A percentile compares a stretch with the other conserved stretches of the same genome.
Evolutionary conservation across 345 rosid genomes (phyloP).

Genomic region (Gossypium raimondii): DNA sequence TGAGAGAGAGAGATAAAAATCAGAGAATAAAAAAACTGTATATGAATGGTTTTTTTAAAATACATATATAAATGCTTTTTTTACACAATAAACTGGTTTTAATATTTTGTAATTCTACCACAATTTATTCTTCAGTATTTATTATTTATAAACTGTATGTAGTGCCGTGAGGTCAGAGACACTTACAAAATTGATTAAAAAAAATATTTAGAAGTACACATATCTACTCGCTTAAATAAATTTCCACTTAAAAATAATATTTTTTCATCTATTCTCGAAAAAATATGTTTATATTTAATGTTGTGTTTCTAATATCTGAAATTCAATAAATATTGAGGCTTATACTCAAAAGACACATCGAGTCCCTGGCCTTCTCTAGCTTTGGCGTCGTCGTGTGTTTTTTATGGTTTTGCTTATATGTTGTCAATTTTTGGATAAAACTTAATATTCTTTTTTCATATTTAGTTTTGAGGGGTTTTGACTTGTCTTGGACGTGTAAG

Average conservation of each 20-base stretch:
- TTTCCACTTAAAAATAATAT: neutral
- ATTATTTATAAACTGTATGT: neutral
- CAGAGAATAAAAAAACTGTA: neutral
- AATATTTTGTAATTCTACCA: neutral
- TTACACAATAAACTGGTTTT: too few species aligned
- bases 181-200: too few species aligned
- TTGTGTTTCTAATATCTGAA: neutral
- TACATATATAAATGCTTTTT: too few species aligned
- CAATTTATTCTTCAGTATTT: neutral
- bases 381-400: slow-evolving; percentile 20
- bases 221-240: too few species aligned
- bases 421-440: neutral
- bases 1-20: neutral
- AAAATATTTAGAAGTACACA: too few species aligned
- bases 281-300: too few species aligned
- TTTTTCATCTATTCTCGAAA: too few species aligned
- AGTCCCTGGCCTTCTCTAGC: neutral
- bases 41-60: neutral
- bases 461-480: neutral
- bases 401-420: neutral
- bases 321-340: slow-evolving; percentile 13
- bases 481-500: neutral
- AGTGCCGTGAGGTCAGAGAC: neutral
- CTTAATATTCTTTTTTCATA: neutral
- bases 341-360: slow-evolving; percentile 11